Base-by-base conservation (phyloP, 2,329 filamentous ascomycete genomes). In the Calonectria hongkongensis region DNA sequence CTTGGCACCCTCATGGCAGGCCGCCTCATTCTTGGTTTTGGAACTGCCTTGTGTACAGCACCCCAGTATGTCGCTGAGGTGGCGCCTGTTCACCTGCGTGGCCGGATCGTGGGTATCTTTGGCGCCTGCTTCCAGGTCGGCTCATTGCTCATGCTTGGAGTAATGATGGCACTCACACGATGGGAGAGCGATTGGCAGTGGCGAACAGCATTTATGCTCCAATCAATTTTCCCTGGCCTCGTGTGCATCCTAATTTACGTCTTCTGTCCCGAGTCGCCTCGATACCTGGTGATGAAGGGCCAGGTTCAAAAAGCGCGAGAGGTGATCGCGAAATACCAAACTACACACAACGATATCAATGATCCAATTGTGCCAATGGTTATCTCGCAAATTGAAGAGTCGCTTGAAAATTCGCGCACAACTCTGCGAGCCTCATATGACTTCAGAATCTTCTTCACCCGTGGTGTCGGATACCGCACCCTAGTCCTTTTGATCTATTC, bases 101-200 rank as follows among this genome's bases (percentile, higher is more conserved):
- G 76, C 36, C 62, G 75, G 13, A 69, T 78, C 6, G 75, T 77
- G 3, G 77, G 76, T 16, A 71, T 77, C 9, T 79, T 79, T 50
- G 77, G 77, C 10, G 77, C 77, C 21, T 78, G 74, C 64, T 78
- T 76, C 60, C 77, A 79, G n/a, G 76, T 77, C 18, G 76, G 77
- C 1, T 79, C 76, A 0, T 51, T 78, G 8, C 13, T 73, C 3
- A 76, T 79, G 50, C 70, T 78, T 3, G 77, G 76, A 2, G 73
- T 79, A 8, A 78, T 78, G 76, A 79, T 79, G 77, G 76, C 68
- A 0, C 74, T 79, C 18, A 78, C 76, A 0, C 60, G 73, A 9
- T 79, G 76, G 77, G 71, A 77, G 4, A 79, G 74, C 25, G 72
- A 79, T 21, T 78, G 75, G 76, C 76, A 76, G 41, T 78, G 77